These are phyloP conservation scores for Starmerella stellata DNA, from an alignment of 805 yeast genomes.

Conservation along the genomic window DNA sequence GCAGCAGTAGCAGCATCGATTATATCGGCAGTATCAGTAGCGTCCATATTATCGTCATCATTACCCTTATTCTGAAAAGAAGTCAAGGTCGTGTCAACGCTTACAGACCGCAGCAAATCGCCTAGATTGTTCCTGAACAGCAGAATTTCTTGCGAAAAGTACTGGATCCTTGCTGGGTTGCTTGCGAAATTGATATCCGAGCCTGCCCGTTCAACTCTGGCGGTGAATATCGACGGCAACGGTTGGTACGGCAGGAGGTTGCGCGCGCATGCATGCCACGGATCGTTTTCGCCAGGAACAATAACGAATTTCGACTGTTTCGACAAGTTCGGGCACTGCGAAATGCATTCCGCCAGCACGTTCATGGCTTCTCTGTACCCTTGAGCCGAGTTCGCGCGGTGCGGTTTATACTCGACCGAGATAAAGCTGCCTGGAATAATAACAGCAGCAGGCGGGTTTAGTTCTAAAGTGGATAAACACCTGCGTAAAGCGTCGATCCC, in stretches of 20 bases:
- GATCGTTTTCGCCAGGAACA: conserved; percentile 83
- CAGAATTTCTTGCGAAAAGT: conserved; percentile 68
- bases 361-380: conserved; percentile 45
- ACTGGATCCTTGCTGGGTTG: conserved; percentile 64
- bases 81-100: conserved; percentile 23
- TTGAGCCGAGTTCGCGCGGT: conserved; percentile 29
- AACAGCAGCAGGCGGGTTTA: conserved; percentile 46
- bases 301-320: conserved; percentile 42
- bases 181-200: conserved; percentile 40
- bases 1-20: not conserved
- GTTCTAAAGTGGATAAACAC: conserved; percentile 37
- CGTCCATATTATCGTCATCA: conserved; percentile 17
- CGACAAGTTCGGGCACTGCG: conserved; percentile 38
- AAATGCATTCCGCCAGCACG: conserved; percentile 45
- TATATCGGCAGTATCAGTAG: not conserved
- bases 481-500: conserved; percentile 48
- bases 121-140: conserved; percentile 57
- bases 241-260: conserved; percentile 53
- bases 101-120: conserved; percentile 51
- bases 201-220: conserved; percentile 41
- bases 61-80: too few species aligned
- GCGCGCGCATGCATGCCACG: conserved; percentile 66
- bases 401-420: conserved; percentile 42
- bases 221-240: conserved; percentile 56
- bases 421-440: conserved; percentile 68